Conservation (phyloP, 2,329 filamentous ascomycete genomes). For the Tolypocladium inflatum region DNA sequence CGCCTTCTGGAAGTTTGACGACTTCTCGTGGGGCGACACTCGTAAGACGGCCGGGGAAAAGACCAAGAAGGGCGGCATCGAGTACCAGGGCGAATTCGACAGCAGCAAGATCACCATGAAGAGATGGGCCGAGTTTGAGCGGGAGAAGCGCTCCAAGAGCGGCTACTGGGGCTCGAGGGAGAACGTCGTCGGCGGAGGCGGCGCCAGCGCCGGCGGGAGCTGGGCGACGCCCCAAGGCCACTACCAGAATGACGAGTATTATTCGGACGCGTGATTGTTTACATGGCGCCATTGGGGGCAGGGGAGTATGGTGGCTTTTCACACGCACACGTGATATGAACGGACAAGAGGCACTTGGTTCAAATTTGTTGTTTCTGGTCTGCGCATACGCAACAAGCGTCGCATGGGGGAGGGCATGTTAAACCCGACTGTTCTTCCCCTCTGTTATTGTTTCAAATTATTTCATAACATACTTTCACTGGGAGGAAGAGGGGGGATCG, state of each 20-base stretch:
- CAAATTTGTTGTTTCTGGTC: not conserved
- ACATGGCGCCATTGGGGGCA: not conserved
- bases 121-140: constrained; percentile 93
- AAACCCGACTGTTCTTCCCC: not conserved
- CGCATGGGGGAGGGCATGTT: not conserved
- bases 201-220: constrained; percentile 15
- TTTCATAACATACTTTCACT: not conserved
- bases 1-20: constrained; percentile 99
- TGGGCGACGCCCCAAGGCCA: constrained; percentile 35
- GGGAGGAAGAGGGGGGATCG: not conserved
- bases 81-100: constrained; percentile 93
- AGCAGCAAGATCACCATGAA: constrained; percentile 99
- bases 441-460: not conserved
- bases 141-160: constrained; percentile 42
- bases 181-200: constrained; percentile 32
- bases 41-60: constrained; percentile 89
- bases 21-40: constrained; percentile 98
- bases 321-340: not conserved
- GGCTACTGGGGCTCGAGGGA: constrained; percentile 44
- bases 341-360: not conserved
- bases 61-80: constrained; percentile 76
- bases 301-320: not conserved
- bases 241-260: constrained; percentile 45
- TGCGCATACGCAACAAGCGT: not conserved
- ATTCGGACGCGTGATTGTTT: constrained; percentile 36